A percentile compares a stretch with the other conserved stretches of the same genome.
These are phyloP conservation scores for Pogostemon cablin DNA, from an alignment of 257 asterid genomes.

Conservation along the genomic window DNA sequence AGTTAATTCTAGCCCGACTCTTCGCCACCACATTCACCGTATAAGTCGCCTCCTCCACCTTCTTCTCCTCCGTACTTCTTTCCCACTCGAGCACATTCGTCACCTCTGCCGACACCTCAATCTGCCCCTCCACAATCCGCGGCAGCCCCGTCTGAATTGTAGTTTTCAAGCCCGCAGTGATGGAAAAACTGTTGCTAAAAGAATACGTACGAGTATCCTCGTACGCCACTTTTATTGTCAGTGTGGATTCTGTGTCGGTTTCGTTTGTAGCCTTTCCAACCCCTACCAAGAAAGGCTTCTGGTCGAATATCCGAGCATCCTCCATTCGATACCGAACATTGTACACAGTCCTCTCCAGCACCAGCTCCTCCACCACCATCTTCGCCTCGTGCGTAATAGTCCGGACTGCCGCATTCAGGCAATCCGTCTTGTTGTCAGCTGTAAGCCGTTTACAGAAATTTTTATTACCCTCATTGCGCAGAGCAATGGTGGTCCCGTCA, in stretches of 20 bases:
- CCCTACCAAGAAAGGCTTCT: neutral
- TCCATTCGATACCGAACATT: neutral
- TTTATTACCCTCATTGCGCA: neutral
- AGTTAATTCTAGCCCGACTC: neutral
- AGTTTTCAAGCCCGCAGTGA: neutral
- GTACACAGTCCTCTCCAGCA: neutral
- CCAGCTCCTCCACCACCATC: neutral
- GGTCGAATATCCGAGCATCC: neutral
- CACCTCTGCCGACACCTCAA: neutral
- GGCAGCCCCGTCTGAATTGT: neutral
- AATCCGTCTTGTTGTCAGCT: neutral
- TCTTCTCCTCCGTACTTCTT: neutral
- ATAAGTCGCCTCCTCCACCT: neutral
- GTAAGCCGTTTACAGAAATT: neutral
- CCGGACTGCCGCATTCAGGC: neutral
- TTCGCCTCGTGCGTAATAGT: neutral
- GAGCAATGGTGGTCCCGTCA: neutral
- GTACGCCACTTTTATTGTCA: neutral
- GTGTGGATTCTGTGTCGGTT: neutral
- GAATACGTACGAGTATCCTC: neutral
- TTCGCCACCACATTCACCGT: neutral
- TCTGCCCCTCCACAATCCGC: neutral
- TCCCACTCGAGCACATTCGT: neutral
- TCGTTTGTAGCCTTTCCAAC: neutral
- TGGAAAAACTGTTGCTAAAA: neutral